phyloP scores from a whole-genome alignment of 495 filamentous ascomycete species.

The Patellaria atrata region DNA sequence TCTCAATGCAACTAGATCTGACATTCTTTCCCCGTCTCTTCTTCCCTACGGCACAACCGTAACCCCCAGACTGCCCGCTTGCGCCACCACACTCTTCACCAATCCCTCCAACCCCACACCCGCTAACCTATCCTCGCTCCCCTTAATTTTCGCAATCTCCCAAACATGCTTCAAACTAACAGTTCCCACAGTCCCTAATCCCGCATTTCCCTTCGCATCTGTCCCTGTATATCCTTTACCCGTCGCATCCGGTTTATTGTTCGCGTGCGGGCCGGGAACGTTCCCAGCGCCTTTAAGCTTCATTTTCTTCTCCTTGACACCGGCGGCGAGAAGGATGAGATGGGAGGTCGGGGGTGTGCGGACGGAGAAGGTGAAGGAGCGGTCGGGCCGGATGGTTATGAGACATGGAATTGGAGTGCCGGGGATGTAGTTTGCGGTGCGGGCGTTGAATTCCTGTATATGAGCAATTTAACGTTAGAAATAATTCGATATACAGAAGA shows the following conservation, averaged over 20 bases:
- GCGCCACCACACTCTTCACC: constrained; percentile 70
- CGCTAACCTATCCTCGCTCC: constrained; percentile 60
- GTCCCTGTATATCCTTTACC: constrained; percentile 13
- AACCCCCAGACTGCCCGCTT: constrained; percentile 81
- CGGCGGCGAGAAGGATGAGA: constrained; percentile 72
- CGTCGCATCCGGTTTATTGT: constrained; percentile 16
- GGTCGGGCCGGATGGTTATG: constrained; percentile 84
- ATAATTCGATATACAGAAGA: too few species aligned
- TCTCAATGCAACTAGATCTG: constrained; percentile 7
- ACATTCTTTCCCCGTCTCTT: neutral
- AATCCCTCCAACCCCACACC: constrained; percentile 69
- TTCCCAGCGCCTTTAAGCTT: constrained; percentile 59
- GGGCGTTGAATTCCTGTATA: constrained; percentile 87
- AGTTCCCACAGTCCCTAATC: constrained; percentile 59
- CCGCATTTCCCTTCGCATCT: constrained; percentile 43
- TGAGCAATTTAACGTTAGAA: constrained; percentile 2
- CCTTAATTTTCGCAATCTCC: constrained; percentile 96
- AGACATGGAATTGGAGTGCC: constrained; percentile 82
- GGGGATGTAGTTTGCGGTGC: constrained; percentile 67
- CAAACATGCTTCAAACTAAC: constrained; percentile 92
- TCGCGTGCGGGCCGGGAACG: constrained; percentile 25
- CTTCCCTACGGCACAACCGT: constrained; percentile 50
- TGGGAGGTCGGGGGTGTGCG: constrained; percentile 86
- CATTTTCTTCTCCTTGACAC: constrained; percentile 58
- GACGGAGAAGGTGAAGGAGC: constrained; percentile 83